Conservation (phyloP, 2,329 filamentous ascomycete genomes). For the Dryadomyces quercivorus region DNA sequence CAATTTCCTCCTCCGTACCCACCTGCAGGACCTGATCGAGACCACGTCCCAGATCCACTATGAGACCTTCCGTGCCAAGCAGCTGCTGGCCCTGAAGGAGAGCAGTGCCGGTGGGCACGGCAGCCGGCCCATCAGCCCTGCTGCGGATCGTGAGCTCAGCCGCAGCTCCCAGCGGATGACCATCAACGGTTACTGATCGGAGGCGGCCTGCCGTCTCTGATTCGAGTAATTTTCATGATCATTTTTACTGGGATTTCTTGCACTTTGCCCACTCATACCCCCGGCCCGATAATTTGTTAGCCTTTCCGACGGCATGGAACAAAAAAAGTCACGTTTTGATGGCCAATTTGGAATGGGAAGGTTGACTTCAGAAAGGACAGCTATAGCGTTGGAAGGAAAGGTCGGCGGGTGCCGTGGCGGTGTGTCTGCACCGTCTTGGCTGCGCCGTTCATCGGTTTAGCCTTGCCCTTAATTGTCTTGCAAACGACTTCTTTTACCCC, state of each 20-base stretch:
- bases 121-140: constrained; percentile 88
- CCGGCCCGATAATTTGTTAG: not conserved
- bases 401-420: not conserved
- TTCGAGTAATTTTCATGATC: not conserved
- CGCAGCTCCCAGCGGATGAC: constrained; percentile 93
- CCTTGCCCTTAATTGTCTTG: constrained; percentile 18
- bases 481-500: constrained; percentile 21
- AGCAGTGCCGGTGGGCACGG: constrained; percentile 67
- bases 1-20: constrained; percentile 96
- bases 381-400: not conserved
- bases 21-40: constrained; percentile 97
- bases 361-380: not conserved
- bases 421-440: not conserved
- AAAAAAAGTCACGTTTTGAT: not conserved
- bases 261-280: not conserved
- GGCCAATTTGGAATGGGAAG: not conserved
- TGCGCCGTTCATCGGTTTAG: constrained; percentile 2
- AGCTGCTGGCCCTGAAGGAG: constrained; percentile 94
- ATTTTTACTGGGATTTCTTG: not conserved
- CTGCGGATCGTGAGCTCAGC: constrained; percentile 91
- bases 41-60: constrained; percentile 99
- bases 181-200: constrained; percentile 92
- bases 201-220: not conserved
- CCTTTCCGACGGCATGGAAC: not conserved
- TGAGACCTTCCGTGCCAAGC: constrained; percentile 99